phyloP scores from a whole-genome alignment of 169 alveolate species.

The Cryptosporidium canis region DNA sequence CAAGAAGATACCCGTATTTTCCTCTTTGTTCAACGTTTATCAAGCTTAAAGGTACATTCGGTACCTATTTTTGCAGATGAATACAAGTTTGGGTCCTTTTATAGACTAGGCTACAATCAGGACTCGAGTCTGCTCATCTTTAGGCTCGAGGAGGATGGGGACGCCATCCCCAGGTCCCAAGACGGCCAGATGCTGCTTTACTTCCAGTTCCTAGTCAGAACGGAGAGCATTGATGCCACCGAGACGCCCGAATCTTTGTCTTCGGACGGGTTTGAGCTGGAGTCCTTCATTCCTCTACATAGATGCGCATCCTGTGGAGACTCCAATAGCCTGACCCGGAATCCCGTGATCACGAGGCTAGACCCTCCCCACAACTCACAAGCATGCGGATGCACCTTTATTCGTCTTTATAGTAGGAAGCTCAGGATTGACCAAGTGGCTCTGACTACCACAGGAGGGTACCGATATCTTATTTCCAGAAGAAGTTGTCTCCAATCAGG shows the following conservation, averaged over 20 bases:
- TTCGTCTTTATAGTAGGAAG: slow-evolving; percentile 7
- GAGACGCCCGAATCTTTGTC: too few species aligned
- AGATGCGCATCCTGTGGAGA: too few species aligned
- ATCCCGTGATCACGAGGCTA: too few species aligned
- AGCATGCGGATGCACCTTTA: neutral
- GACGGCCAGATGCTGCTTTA: neutral
- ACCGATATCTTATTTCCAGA: neutral
- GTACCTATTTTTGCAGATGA: neutral
- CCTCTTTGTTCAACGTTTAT: slow-evolving; percentile 34
- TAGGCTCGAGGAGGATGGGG: neutral
- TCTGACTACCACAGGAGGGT: neutral
- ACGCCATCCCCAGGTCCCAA: neutral
- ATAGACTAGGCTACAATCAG: neutral
- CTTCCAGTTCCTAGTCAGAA: neutral
- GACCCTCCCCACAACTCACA: too few species aligned
- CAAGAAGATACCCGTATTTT: slow-evolving; percentile 2
- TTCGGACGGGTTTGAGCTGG: neutral
- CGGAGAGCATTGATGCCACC: too few species aligned
- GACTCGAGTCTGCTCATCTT: neutral
- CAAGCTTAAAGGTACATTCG: neutral
- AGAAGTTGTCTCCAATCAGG: too few species aligned
- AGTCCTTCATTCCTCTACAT: neutral
- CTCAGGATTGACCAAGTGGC: neutral
- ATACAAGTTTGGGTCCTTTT: neutral
- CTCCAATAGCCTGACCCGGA: too few species aligned